phyloP scores from a whole-genome alignment of 495 filamentous ascomycete species.

The Neurospora sp. region DNA sequence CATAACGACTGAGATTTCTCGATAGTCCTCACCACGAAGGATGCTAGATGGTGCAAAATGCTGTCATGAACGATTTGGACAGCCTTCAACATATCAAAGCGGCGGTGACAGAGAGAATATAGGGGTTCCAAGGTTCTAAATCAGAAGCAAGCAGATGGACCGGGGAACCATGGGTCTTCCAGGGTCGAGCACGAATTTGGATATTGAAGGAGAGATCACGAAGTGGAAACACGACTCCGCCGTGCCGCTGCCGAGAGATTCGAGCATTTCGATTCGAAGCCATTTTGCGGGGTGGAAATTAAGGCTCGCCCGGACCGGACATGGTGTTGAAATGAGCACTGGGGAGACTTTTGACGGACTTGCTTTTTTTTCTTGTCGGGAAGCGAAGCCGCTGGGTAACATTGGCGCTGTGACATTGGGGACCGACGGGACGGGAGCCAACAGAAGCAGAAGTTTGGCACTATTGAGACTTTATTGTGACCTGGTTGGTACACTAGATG shows the following conservation, averaged over 20 bases:
- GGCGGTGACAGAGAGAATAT: not conserved
- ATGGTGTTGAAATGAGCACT: not conserved
- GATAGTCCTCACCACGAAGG: not conserved
- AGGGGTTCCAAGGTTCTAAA: not conserved
- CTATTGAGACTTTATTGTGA: not conserved
- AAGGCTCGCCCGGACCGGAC: not conserved
- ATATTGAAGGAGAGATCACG: not conserved
- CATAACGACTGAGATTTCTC: not conserved
- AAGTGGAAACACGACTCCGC: not conserved
- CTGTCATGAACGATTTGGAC: not conserved
- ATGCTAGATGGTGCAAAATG: not conserved
- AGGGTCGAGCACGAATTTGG: not conserved
- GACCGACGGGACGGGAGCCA: not conserved
- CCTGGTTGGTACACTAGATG: not conserved
- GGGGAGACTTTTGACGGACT: not conserved
- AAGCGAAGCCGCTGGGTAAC: not conserved
- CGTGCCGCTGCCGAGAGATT: not conserved
- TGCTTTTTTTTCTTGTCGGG: not conserved
- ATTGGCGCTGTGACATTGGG: not conserved
- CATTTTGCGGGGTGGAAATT: not conserved
- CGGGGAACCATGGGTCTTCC: not conserved
- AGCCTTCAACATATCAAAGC: not conserved
- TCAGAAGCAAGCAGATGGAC: not conserved
- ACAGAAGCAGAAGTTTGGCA: not conserved
- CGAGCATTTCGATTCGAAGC: not conserved